These are phyloP conservation scores for Teratosphaeria viscida DNA, from an alignment of 2,329 filamentous ascomycete genomes.

Conservation along the genomic window DNA sequence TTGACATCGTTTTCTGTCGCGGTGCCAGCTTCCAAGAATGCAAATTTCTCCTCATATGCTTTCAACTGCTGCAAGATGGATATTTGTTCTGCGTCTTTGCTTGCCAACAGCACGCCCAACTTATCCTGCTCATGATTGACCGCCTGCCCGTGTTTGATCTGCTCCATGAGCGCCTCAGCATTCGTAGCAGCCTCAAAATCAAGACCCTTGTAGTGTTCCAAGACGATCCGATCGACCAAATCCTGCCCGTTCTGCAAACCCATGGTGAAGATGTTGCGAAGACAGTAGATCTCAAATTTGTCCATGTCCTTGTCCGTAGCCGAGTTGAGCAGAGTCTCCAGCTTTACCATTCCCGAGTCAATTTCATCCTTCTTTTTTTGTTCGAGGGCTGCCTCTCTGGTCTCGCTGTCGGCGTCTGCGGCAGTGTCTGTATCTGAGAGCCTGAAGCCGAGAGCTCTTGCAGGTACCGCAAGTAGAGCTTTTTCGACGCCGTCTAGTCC, in stretches of 20 bases:
- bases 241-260: slow-evolving; percentile 41
- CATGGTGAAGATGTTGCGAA: slow-evolving; percentile 58
- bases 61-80: slow-evolving; percentile 54
- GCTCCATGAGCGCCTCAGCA: slow-evolving; percentile 50
- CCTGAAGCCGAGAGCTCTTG: slow-evolving; percentile 68
- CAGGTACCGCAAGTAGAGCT: slow-evolving; percentile 63
- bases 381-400: slow-evolving; percentile 27
- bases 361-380: slow-evolving; percentile 46
- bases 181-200: slow-evolving; percentile 22
- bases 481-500: slow-evolving; percentile 81
- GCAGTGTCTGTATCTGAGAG: neutral
- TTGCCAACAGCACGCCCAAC: slow-evolving; percentile 57
- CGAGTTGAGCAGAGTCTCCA: slow-evolving; percentile 40
- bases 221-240: slow-evolving; percentile 62
- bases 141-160: slow-evolving; percentile 59
- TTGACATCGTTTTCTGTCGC: neutral
- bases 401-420: slow-evolving; percentile 5
- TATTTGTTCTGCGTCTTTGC: slow-evolving; percentile 63
- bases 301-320: slow-evolving; percentile 43
- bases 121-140: slow-evolving; percentile 70
- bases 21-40: neutral
- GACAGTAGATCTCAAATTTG: slow-evolving; percentile 61
- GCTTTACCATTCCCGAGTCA: slow-evolving; percentile 57
- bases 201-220: slow-evolving; percentile 69
- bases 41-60: neutral